Conservation (phyloP, 257 asterid genomes). For the Nyctanthes arbortristis region DNA sequence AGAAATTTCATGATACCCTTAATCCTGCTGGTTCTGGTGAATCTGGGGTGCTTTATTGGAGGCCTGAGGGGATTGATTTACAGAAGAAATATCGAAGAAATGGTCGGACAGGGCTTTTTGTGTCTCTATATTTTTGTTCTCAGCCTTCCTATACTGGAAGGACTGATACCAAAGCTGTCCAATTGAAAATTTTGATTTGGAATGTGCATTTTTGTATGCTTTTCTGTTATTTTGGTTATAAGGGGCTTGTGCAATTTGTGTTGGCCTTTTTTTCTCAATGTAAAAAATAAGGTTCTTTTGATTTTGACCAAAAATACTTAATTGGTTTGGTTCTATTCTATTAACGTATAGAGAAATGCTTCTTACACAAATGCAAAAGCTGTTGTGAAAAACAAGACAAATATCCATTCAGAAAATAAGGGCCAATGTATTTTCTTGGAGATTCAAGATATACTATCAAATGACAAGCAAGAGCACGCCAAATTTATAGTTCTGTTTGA, state of each 20-base stretch:
- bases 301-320: too few species aligned
- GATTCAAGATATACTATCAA: too few species aligned
- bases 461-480: too few species aligned
- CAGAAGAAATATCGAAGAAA: conserved; percentile 41
- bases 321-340: too few species aligned
- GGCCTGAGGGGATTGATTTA: conserved; percentile 51
- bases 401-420: too few species aligned
- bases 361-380: too few species aligned
- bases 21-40: conserved; percentile 58
- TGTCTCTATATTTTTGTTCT: conserved; percentile 53
- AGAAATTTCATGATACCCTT: conserved; percentile 62
- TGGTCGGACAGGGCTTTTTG: conserved; percentile 65
- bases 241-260: not conserved
- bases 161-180: conserved; percentile 48
- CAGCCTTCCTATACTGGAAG: conserved; percentile 67
- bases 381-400: too few species aligned
- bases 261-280: not conserved
- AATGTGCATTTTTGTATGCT: not conserved
- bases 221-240: too few species aligned
- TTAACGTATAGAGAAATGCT: too few species aligned
- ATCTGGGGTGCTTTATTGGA: conserved; percentile 50
- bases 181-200: conserved; percentile 29
- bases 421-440: too few species aligned
- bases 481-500: too few species aligned
- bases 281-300: conserved; percentile 4